Base-by-base conservation (phyloP, 139 green algal species). In the Eudorina sp. region DNA sequence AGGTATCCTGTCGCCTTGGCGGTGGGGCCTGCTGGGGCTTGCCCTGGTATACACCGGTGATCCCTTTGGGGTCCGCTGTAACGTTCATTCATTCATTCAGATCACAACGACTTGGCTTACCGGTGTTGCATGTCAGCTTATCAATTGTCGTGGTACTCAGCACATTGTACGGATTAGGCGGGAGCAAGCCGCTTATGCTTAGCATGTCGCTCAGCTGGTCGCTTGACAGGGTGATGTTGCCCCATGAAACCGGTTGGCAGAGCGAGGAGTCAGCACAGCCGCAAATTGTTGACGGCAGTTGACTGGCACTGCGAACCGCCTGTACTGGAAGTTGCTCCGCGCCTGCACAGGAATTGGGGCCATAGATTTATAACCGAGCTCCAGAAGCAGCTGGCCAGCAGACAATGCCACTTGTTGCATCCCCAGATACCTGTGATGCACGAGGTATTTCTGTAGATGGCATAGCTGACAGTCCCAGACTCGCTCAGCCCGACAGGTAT, bases 401-500 rank as follows among this genome's bases (percentile, higher is more conserved):
- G n/a, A n/a, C n/a, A n/a, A n/a, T n/a, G n/a, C n/a, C n/a, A n/a
- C n/a, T n/a, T n/a, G n/a, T n/a, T n/a, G n/a, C n/a, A n/a, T 76
- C 29, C 18, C 19, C 6, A 2, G 62, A n/a, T 27, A 92, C 90
- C 86, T 66, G 60, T 70, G 53, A 91, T 72, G 81, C 90, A 92
- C 9, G 73, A 46, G 25, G 62, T 76, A 51, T 90, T 70, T 16
- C 88, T 60, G 90, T 92, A 94, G 45, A 92, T 51, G 58, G 85
- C 89, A 77, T 80, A 94, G 53, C 25, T 80, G 45, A 94, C 60
- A 5, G 16, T 80, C 36, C 79, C 82, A 0, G 81, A 45, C 79
- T 94, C 89, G 79, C 88, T 81, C 11, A 94, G 7, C 3, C 55
- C 70, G 48, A 94, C 3, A 7, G 89, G 89, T 51, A 94, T 40